Conservation (phyloP, 2,329 filamentous ascomycete species). For the Aspergillus sp. region DNA sequence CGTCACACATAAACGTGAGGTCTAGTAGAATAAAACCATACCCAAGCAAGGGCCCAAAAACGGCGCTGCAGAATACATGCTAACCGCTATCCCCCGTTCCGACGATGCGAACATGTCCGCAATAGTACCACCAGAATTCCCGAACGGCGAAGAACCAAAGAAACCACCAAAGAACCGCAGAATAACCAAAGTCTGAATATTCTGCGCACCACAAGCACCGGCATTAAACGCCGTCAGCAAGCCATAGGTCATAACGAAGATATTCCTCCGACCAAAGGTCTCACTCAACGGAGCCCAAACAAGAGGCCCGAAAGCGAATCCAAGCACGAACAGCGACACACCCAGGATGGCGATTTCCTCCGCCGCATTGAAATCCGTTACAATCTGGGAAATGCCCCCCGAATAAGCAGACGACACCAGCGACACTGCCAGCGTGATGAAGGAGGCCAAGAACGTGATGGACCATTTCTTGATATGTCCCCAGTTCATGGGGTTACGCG, state of each 20-base stretch:
- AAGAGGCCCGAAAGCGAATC: slow-evolving; percentile 39
- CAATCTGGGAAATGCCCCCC: slow-evolving; percentile 29
- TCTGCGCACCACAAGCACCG: slow-evolving; percentile 50
- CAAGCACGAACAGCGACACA: slow-evolving; percentile 38
- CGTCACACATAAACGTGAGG: not conserved
- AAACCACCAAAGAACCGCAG: slow-evolving; percentile 59
- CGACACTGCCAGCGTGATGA: slow-evolving; percentile 33
- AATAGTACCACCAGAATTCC: slow-evolving; percentile 55
- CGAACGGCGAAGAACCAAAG: slow-evolving; percentile 55
- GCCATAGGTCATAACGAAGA: slow-evolving; percentile 22
- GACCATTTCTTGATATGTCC: slow-evolving; percentile 28
- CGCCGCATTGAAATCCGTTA: slow-evolving; percentile 24
- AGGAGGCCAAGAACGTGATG: slow-evolving; percentile 29
- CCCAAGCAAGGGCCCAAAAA: slow-evolving; percentile 57
- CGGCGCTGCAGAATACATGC: slow-evolving; percentile 60
- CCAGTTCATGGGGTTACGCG: slow-evolving; percentile 36
- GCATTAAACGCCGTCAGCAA: slow-evolving; percentile 56
- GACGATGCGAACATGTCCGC: slow-evolving; percentile 52
- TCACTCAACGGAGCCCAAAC: slow-evolving; percentile 35
- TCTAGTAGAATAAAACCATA: not conserved
- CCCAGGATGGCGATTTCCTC: slow-evolving; percentile 32
- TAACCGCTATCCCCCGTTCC: slow-evolving; percentile 51
- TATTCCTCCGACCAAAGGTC: slow-evolving; percentile 25
- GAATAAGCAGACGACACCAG: slow-evolving; percentile 36
- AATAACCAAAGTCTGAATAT: slow-evolving; percentile 54